Percentiles rank a stretch among this genome's conserved stretches.
phyloP scores from a whole-genome alignment of 2,329 filamentous ascomycete species.

The Neurospora crassa region DNA sequence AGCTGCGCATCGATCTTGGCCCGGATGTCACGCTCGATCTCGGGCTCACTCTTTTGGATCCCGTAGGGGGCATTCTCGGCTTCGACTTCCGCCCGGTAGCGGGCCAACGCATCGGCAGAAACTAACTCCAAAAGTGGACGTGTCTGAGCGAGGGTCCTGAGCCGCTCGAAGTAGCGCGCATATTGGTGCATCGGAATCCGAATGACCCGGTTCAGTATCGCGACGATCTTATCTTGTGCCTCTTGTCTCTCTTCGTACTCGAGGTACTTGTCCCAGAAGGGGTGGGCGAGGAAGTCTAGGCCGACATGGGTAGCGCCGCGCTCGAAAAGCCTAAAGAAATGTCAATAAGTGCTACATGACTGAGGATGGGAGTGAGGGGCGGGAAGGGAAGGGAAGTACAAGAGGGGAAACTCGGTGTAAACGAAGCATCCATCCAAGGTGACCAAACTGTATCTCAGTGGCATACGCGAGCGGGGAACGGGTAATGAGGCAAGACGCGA shows the following conservation, averaged over 20 bases:
- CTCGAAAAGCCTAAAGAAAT: slow-evolving; percentile 70
- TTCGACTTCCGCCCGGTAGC: slow-evolving; percentile 64
- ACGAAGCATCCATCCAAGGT: slow-evolving; percentile 41
- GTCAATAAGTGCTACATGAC: slow-evolving; percentile 20
- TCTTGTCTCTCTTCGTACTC: slow-evolving; percentile 93
- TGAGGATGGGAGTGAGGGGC: slow-evolving; percentile 21
- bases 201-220: slow-evolving; percentile 72
- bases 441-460: slow-evolving; percentile 24
- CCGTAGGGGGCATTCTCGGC: slow-evolving; percentile 48
- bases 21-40: slow-evolving; percentile 76
- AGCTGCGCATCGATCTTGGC: slow-evolving; percentile 71
- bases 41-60: slow-evolving; percentile 52
- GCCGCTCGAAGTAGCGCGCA: slow-evolving; percentile 86
- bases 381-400: slow-evolving; percentile 52
- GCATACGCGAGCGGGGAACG: slow-evolving; percentile 25
- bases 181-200: slow-evolving; percentile 94
- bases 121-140: slow-evolving; percentile 67
- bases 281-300: slow-evolving; percentile 86
- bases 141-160: slow-evolving; percentile 64
- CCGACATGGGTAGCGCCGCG: slow-evolving; percentile 77
- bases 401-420: slow-evolving; percentile 43
- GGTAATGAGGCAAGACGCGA: slow-evolving; percentile 25
- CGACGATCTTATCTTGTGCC: slow-evolving; percentile 73
- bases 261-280: slow-evolving; percentile 98
- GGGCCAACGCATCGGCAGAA: slow-evolving; percentile 54